These are phyloP conservation scores for Postia placenta DNA, from an alignment of 768 basidiomycete genomes.

Conservation along the genomic window DNA sequence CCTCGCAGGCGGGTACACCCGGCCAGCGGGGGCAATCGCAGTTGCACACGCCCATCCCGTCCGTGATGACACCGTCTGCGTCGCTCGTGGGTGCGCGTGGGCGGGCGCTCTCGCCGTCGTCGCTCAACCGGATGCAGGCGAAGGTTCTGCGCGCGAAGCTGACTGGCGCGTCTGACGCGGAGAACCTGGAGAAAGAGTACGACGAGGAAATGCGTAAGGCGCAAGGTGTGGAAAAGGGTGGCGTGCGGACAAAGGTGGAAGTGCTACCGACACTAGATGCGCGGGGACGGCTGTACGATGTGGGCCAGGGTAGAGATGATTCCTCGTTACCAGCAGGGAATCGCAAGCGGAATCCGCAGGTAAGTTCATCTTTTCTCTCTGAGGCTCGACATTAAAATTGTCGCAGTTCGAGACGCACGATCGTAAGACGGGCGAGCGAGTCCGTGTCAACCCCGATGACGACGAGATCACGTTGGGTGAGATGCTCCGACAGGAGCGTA, in stretches of 20 bases:
- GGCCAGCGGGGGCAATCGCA: conserved; percentile 40
- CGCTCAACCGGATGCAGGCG: conserved; percentile 89
- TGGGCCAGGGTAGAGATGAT: conserved; percentile 74
- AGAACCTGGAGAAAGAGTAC: conserved; percentile 77
- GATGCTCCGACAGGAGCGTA: conserved; percentile 88
- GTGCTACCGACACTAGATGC: conserved; percentile 87
- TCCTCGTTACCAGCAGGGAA: conserved; percentile 53
- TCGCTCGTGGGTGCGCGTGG: conserved; percentile 22
- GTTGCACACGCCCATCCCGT: conserved; percentile 80
- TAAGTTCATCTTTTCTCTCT: conserved; percentile 16
- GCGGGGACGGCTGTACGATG: conserved; percentile 82
- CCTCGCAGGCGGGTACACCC: conserved; percentile 55
- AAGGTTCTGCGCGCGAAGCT: conserved; percentile 89
- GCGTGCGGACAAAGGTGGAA: conserved; percentile 61
- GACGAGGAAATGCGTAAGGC: conserved; percentile 57
- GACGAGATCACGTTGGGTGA: conserved; percentile 83
- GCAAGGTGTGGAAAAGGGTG: conserved; percentile 29
- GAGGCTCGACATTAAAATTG: neutral
- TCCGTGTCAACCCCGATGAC: conserved; percentile 89
- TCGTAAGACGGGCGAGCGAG: conserved; percentile 80
- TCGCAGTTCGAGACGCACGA: conserved; percentile 82
- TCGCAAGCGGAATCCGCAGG: conserved; percentile 73
- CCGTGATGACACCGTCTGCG: conserved; percentile 74
- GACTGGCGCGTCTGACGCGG: conserved; percentile 73
- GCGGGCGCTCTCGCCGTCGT: conserved; percentile 63